These are phyloP conservation scores for Phytophthora fragariaefolia DNA, from an alignment of 352 stramenopile species.

Conservation along the genomic window DNA sequence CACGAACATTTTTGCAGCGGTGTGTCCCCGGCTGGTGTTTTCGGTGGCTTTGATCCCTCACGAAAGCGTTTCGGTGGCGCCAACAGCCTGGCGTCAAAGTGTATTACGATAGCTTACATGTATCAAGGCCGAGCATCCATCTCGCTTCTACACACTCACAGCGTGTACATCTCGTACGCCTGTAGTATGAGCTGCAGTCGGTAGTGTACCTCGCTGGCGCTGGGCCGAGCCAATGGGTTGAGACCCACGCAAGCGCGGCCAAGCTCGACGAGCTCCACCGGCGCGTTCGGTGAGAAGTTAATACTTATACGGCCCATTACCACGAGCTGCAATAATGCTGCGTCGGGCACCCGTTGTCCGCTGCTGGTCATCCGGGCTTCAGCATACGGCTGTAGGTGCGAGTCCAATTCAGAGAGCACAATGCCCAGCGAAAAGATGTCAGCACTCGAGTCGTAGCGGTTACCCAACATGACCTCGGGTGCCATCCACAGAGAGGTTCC, in stretches of 20 bases:
- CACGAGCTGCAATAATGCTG: conserved; percentile 37
- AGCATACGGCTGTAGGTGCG: conserved; percentile 33
- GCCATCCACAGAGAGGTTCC: conserved; percentile 50
- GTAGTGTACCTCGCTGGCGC: conserved; percentile 35
- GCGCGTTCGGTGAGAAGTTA: conserved; percentile 28
- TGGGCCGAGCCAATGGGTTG: conserved; percentile 26
- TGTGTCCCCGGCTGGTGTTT: conserved; percentile 3
- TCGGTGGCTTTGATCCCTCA: conserved; percentile 21
- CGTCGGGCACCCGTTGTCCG: conserved; percentile 21
- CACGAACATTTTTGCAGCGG: conserved; percentile 18
- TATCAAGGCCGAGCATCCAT: background rate
- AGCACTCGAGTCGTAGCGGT: conserved; percentile 46
- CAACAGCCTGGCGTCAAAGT: conserved; percentile 2
- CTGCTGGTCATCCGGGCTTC: conserved; percentile 18
- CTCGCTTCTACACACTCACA: conserved; percentile 18
- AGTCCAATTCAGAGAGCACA: conserved; percentile 47
- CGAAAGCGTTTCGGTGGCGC: conserved; percentile 17
- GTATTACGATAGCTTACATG: conserved; percentile 2
- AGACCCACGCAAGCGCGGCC: conserved; percentile 29
- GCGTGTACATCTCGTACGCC: conserved; percentile 29
- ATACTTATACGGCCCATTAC: conserved; percentile 23
- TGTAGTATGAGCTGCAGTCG: conserved; percentile 32
- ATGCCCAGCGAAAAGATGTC: conserved; percentile 55
- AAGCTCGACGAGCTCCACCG: conserved; percentile 18
- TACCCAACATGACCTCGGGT: conserved; percentile 44